Conservation (phyloP, 768 basidiomycete genomes). For the Suillus subaureus region DNA sequence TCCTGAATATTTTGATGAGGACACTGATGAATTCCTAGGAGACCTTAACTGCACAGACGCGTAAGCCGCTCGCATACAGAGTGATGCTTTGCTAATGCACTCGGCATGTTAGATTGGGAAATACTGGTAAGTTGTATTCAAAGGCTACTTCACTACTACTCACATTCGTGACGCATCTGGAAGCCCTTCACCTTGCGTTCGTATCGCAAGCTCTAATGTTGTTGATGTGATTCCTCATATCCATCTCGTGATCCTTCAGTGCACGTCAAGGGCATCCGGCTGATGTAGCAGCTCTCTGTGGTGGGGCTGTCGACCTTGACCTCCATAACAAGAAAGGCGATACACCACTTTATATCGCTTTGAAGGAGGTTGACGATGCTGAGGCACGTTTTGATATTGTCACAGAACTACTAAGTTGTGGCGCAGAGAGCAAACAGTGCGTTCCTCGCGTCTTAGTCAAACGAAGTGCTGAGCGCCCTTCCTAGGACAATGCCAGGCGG, state of each 20-base stretch:
- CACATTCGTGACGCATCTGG: not conserved
- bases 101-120: slow-evolving; percentile 22
- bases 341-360: slow-evolving; percentile 32
- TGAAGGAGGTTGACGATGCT: slow-evolving; percentile 18
- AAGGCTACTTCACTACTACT: slow-evolving; percentile 6
- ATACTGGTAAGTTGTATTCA: slow-evolving; percentile 29
- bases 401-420: not conserved
- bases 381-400: slow-evolving; percentile 23
- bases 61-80: slow-evolving; percentile 19
- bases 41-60: slow-evolving; percentile 34
- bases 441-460: not conserved
- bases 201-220: slow-evolving; percentile 12
- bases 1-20: slow-evolving; percentile 21
- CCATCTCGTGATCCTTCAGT: not conserved
- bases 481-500: not conserved
- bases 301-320: slow-evolving; percentile 28
- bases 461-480: not conserved
- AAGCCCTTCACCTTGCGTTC: slow-evolving; percentile 36
- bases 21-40: slow-evolving; percentile 22
- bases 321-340: slow-evolving; percentile 25
- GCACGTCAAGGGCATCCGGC: slow-evolving; percentile 10
- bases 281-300: slow-evolving; percentile 16
- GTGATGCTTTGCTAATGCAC: not conserved
- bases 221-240: slow-evolving; percentile 2
- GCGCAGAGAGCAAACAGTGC: not conserved